Base-by-base conservation (phyloP, 1,139 yeast species). In the Keqinozyma sinolaborantium region DNA sequence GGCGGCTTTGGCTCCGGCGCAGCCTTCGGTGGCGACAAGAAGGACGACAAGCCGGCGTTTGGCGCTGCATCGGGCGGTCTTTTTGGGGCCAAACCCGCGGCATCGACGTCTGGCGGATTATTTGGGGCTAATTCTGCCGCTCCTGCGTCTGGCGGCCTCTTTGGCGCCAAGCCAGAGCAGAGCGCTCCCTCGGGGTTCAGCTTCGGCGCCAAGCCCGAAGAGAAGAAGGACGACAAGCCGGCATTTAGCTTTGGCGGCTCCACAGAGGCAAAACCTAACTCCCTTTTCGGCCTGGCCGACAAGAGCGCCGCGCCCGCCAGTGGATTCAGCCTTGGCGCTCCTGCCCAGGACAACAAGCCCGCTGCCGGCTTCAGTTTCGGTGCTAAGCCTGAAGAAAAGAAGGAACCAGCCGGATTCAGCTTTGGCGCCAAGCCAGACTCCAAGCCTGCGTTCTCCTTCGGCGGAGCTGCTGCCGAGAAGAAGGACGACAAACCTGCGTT, bases 111-210 rank as follows among this genome's bases (percentile, higher is more conserved):
- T 15, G 16, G 20, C 27, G 32, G 32, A 9, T 36, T 42, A 16
- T 60, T 62, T 41, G 56, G 61, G 28, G 32, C 55, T 16, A 54
- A 51, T 30, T 50, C 60, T 3, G 49, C 42, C 9, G 52, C 42
- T 16, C 31, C 48, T 9, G 49, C 38, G 12, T 26, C 28, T 16
- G 10, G 10, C 7, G 21, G 21, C 7, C 21, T 18, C 21, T 18
- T 56, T 38, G 63, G 64, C 18, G 44, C 53, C 11, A 51, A 47
- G 26, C 27, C 39, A 6, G 32, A 28, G n/a, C 43, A 36, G 28
- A n/a, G 26, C 6, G 16, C 19, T 4, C 15, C 21, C 28, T 21
- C 24, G 6, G 25, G 8, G 5, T 27, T 19, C 16, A 11, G 16
- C 14, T 13, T 13, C 24, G 53, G 56, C 10, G 23, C 26, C 2